Evolutionary conservation across 257 asterid genomes (phyloP), one percentile per base, ranked within the genome.

Genomic region (Anisodus tanguticus): DNA sequence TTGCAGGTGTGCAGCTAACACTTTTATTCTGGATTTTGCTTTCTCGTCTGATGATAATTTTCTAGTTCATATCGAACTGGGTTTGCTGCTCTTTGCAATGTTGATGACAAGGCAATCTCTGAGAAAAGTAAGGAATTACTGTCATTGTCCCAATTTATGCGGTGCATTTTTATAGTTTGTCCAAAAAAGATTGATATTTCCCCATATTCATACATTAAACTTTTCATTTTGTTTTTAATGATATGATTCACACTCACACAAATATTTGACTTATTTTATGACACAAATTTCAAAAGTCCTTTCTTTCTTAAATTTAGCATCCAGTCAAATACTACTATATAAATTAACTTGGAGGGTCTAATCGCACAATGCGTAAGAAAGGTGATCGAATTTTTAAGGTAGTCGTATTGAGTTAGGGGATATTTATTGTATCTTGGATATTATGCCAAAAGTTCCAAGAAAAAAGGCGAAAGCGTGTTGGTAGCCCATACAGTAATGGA

Each of bases 71-170:
- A 71, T 43, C n/a, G 45, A 45, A n/a, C 45, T 71, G 80, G 59
- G 57, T n/a, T 3, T 72, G 17, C n/a, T 72, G 41, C 10, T 45
- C 7, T n/a, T 72, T 45, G 41, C 80, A 45, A n/a, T n/a, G 80
- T 72, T 10, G 41, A 72, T 72, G 59, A 45, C 17, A 70, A 70
- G 55, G 79, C 35, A 43, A 70, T 66, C 57, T 43, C 55, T 70
- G 8, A 43, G n/a, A 35, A 70, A 70, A 2, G n/a, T 70, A 43
- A 0, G 79, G 57, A 63, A 22, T 60, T n/a, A 12, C 59, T 11
- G 12, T 5, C 3, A 11, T 5, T 13, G 17, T 1, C 60, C 15
- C 60, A 55, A 12, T 51, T 51, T 51, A 1, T 55, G 45, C 5
- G 6, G 45, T 31, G 35, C 45, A 31, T 31, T 31, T 31, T 31